These are phyloP conservation scores for Daphne laureola DNA, from an alignment of 441 rosid species.

Conservation along the genomic window DNA sequence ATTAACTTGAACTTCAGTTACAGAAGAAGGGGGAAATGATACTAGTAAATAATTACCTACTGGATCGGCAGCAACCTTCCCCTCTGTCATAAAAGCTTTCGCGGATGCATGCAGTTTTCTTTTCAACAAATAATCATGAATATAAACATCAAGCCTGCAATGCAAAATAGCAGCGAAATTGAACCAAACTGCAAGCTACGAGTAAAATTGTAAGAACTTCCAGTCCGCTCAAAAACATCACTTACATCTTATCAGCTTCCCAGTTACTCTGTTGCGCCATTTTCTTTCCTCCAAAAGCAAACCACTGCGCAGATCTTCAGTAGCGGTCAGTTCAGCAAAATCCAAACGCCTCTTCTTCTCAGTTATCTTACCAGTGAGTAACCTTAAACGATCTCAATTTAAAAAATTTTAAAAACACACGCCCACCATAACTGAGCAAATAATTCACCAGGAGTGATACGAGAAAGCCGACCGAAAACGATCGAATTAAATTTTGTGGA, in stretches of 20 bases:
- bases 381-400: conserved; percentile 13
- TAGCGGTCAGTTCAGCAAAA: conserved; percentile 4
- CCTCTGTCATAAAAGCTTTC: conserved; percentile 64
- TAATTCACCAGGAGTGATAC: too few species aligned
- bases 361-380: conserved; percentile 1
- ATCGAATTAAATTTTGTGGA: too few species aligned
- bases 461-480: too few species aligned
- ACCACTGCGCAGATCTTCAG: conserved; percentile 8
- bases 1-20: too few species aligned
- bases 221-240: not conserved
- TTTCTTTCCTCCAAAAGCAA: not conserved
- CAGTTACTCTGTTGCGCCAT: conserved; percentile 56
- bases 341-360: not conserved
- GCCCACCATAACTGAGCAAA: too few species aligned
- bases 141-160: conserved; percentile 67
- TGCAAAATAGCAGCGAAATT: not conserved
- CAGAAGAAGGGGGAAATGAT: too few species aligned
- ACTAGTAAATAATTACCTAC: conserved; percentile 43
- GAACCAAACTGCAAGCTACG: not conserved
- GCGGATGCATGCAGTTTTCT: conserved; percentile 63
- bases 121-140: conserved; percentile 66
- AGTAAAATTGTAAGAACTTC: not conserved
- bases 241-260: conserved; percentile 72
- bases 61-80: conserved; percentile 72
- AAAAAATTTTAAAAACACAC: not conserved